A percentile compares a stretch with the other conserved stretches of the same genome.
These are phyloP conservation scores for Monoraphidium neglectum DNA, from an alignment of 139 green algal genomes.

Conservation along the genomic window DNA sequence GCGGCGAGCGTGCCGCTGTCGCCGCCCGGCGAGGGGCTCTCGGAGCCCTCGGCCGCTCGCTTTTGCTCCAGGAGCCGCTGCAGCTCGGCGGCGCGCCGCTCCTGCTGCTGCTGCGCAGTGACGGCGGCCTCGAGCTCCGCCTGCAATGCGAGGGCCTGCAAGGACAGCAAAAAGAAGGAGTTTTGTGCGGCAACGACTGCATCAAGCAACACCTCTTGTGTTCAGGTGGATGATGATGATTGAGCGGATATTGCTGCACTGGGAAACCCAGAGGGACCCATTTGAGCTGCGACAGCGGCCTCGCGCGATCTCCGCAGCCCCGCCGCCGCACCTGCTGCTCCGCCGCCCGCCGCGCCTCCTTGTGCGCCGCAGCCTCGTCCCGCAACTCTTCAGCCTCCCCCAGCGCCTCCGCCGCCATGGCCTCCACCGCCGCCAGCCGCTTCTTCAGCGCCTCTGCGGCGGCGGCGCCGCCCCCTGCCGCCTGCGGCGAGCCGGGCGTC, in stretches of 20 bases:
- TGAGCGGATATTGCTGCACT: background rate
- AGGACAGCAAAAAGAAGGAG: background rate
- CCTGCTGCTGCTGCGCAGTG: too few species aligned
- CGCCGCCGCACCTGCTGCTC: conserved; percentile 21
- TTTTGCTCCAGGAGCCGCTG: background rate
- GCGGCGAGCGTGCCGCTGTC: background rate
- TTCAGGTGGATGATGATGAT: background rate
- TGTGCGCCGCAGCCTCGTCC: conserved; percentile 12
- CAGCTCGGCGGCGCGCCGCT: background rate
- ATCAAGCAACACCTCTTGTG: background rate
- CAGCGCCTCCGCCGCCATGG: conserved; percentile 18
- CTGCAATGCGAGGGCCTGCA: background rate
- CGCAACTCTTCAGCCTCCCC: conserved; percentile 17
- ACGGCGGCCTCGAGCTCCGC: background rate
- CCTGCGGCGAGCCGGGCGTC: too few species aligned
- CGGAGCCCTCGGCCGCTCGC: too few species aligned
- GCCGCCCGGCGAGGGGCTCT: background rate
- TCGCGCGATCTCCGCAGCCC: background rate
- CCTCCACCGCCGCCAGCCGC: conserved; percentile 15
- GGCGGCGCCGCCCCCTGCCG: background rate
- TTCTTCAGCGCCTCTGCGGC: conserved; percentile 10
- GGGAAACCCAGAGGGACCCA: background rate
- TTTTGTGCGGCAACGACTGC: background rate
- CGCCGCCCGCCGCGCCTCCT: conserved; percentile 12
- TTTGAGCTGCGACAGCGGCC: background rate